Conservation (phyloP, 1,284 basidiomycete genomes). For the Sporisorium scitamineum region DNA sequence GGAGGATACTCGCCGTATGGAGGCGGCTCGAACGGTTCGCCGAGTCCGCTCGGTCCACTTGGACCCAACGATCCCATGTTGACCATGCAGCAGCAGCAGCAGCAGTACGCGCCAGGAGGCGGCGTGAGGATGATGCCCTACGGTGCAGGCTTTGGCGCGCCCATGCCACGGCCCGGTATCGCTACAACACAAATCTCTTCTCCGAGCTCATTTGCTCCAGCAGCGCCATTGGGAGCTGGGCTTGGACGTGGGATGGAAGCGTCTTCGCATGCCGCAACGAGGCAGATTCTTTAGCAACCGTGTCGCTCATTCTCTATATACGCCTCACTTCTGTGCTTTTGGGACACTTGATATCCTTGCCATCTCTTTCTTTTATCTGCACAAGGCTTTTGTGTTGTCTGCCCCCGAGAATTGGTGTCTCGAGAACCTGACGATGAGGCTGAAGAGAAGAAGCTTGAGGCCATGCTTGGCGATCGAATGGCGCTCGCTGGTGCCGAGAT, state of each 20-base stretch:
- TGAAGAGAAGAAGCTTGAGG: neutral
- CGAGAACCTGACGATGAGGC: too few species aligned
- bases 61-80: slow-evolving; percentile 31
- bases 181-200: slow-evolving; percentile 28
- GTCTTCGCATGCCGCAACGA: slow-evolving; percentile 11
- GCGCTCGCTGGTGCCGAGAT: neutral
- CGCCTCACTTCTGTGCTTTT: neutral
- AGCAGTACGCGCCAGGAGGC: neutral
- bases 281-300: slow-evolving; percentile 24
- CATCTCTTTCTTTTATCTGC: neutral
- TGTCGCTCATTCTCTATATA: slow-evolving; percentile 3
- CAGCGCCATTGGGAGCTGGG: slow-evolving; percentile 30
- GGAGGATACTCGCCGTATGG: slow-evolving; percentile 26
- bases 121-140: slow-evolving; percentile 29
- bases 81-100: slow-evolving; percentile 27
- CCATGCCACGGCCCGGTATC: slow-evolving; percentile 32
- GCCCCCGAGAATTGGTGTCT: neutral
- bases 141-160: slow-evolving; percentile 32
- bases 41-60: slow-evolving; percentile 32
- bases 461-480: neutral
- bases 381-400: too few species aligned
- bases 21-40: slow-evolving; percentile 22
- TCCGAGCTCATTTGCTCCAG: slow-evolving; percentile 27
- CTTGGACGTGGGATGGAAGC: slow-evolving; percentile 28
- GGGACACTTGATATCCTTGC: neutral